Evolutionary conservation across 2,329 filamentous ascomycete genomes (phyloP), one percentile per base, ranked within the genome.

Genomic region (Neofusicoccum cordaticola): DNA sequence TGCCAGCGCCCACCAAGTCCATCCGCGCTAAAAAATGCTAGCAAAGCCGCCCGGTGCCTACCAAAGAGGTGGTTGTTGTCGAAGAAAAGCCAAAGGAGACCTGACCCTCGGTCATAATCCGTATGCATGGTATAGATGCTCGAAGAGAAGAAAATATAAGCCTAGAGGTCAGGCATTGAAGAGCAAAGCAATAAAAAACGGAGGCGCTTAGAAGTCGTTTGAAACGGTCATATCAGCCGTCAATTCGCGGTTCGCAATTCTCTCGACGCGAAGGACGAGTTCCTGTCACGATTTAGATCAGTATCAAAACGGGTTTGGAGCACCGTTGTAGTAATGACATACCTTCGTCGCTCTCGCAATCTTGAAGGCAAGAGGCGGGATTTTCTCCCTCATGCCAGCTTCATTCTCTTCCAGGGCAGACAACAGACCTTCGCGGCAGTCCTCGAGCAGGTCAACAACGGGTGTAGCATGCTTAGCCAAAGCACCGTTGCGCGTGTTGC

Each of bases 351-450:
- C 90, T 66, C 90, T 84, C 6, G 90, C 92, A 73, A 94, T 90
- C 77, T 92, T 90, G 77, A 96, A 96, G n/a, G 91, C 91, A 69
- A 95, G 88, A 2, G 91, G 91, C 11, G 91, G 91, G 58, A 96
- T 79, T 34, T 86, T 84, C 2, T 82, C 84, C 31, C 90, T 84
- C 8, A 85, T 83, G 68, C 85, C 81, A 31, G 88, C 89, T 41
- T 85, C 85, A 41, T 71, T 86, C 79, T 64, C 85, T 84, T 65
- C 88, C 84, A 71, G 68, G 84, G 71, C 69, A n/a, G 88, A 85
- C 19, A 90, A 77, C 65, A 96, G 82, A 48, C 87, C 85, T 67
- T 87, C 82, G 65, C 88, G 84, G 75, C 88, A 91, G 42, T 85
- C 80, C 31, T 85, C 83, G 7, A 96, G 75, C 2, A 85, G 84